Conservation (phyloP, 2,329 filamentous ascomycete species). For the Diaporthe humulicola region DNA sequence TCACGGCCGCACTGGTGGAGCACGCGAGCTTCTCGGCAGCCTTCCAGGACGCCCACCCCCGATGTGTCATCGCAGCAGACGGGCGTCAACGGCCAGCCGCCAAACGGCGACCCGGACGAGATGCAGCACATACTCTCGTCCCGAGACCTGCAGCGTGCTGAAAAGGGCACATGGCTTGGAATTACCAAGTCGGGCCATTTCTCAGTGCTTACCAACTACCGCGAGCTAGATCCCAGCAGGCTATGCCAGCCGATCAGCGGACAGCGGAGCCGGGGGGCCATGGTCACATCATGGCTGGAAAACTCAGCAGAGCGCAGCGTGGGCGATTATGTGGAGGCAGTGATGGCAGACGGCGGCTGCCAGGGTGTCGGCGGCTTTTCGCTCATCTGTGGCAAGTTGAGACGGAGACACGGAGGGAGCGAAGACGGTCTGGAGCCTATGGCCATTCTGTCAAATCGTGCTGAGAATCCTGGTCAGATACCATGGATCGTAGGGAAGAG, state of each 20-base stretch:
- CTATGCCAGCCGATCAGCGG: slow-evolving; percentile 66
- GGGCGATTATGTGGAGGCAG: slow-evolving; percentile 62
- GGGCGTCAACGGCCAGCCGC: slow-evolving; percentile 35
- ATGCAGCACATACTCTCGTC: slow-evolving; percentile 65
- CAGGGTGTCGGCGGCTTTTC: slow-evolving; percentile 76
- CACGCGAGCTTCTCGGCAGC: slow-evolving; percentile 47
- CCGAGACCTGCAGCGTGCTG: slow-evolving; percentile 71
- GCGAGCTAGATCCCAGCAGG: slow-evolving; percentile 66
- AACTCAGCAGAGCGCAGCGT: slow-evolving; percentile 62
- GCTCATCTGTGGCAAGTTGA: slow-evolving; percentile 74
- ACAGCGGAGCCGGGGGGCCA: slow-evolving; percentile 70
- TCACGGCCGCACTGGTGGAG: slow-evolving; percentile 75
- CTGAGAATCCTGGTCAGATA: slow-evolving; percentile 64
- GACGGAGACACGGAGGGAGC: slow-evolving; percentile 40
- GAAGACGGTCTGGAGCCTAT: slow-evolving; percentile 59
- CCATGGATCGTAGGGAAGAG: slow-evolving; percentile 68
- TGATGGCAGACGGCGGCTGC: slow-evolving; percentile 66
- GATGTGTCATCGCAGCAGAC: slow-evolving; percentile 22
- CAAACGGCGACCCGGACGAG: slow-evolving; percentile 34
- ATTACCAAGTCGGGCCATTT: slow-evolving; percentile 71
- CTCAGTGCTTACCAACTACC: slow-evolving; percentile 76
- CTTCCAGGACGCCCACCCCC: slow-evolving; percentile 37
- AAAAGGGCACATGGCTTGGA: slow-evolving; percentile 76
- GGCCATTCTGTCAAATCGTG: slow-evolving; percentile 74
- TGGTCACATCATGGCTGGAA: slow-evolving; percentile 74